These are phyloP conservation scores for Canna indica DNA, from an alignment of 176 grass and related monocot species.

Conservation along the genomic window DNA sequence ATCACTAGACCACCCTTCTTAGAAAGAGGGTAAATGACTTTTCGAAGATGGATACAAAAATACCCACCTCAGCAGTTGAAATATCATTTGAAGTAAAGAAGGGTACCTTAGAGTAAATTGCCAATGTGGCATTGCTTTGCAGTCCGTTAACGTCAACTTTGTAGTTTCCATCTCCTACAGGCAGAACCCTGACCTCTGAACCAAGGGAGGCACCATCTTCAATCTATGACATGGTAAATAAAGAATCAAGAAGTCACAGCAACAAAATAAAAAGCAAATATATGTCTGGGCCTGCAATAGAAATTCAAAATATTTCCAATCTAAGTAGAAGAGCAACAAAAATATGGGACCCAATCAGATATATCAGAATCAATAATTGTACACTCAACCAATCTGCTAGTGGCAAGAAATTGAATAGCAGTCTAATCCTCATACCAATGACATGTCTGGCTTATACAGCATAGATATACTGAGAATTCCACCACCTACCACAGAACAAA, in stretches of 20 bases:
- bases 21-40: background rate
- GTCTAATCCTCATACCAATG: no score
- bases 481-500: no score
- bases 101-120: slow-evolving; percentile 71
- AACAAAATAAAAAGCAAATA: background rate
- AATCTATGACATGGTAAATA: slow-evolving; percentile 37
- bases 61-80: background rate
- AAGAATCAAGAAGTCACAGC: slow-evolving; percentile 1
- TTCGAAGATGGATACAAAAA: background rate
- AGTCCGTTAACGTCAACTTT: slow-evolving; percentile 60
- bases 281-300: background rate
- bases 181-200: slow-evolving; percentile 65
- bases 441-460: no score
- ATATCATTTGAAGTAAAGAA: slow-evolving; percentile 1
- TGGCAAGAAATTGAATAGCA: no score
- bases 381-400: background rate
- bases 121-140: slow-evolving; percentile 66
- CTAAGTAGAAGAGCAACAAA: background rate
- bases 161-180: slow-evolving; percentile 41
- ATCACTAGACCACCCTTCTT: background rate
- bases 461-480: no score
- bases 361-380: background rate
- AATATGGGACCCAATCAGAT: slow-evolving; percentile 13
- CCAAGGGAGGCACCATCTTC: slow-evolving; percentile 50
- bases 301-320: background rate